phyloP scores from a whole-genome alignment of 2,329 filamentous ascomycete genomes.

The Cytospora schulzeri region DNA sequence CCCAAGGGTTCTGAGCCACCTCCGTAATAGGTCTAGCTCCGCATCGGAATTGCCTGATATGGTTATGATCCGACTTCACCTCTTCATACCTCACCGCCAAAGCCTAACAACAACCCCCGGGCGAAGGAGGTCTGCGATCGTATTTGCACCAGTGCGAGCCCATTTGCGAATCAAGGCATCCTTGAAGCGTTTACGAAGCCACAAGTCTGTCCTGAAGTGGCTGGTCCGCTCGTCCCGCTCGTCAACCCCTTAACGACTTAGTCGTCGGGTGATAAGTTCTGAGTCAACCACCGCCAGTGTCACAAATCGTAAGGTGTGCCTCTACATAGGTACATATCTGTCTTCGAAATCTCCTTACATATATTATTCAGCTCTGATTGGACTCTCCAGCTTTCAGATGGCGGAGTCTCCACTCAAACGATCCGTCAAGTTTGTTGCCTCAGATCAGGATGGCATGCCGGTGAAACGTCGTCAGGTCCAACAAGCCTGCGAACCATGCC shows the following conservation, averaged over 20 bases:
- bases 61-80: slow-evolving; percentile 20
- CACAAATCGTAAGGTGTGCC: background rate
- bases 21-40: background rate
- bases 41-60: slow-evolving; percentile 13
- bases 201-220: background rate
- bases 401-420: slow-evolving; percentile 18
- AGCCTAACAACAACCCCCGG: background rate
- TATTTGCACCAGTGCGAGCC: background rate
- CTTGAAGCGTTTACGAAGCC: background rate
- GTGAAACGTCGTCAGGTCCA: slow-evolving; percentile 62
- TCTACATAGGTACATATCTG: background rate
- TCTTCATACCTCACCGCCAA: slow-evolving; percentile 2
- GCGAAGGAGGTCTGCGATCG: background rate
- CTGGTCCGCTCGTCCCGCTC: background rate
- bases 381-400: slow-evolving; percentile 9
- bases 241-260: background rate
- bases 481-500: slow-evolving; percentile 58
- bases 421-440: slow-evolving; percentile 58
- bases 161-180: background rate
- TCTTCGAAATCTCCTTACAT: too few species aligned
- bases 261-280: background rate
- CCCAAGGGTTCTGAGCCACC: background rate
- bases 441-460: slow-evolving; percentile 55
- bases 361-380: slow-evolving; percentile 8
- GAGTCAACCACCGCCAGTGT: background rate